Conservation (phyloP, 305 asterid species). For the Fraxinus albicans region DNA sequence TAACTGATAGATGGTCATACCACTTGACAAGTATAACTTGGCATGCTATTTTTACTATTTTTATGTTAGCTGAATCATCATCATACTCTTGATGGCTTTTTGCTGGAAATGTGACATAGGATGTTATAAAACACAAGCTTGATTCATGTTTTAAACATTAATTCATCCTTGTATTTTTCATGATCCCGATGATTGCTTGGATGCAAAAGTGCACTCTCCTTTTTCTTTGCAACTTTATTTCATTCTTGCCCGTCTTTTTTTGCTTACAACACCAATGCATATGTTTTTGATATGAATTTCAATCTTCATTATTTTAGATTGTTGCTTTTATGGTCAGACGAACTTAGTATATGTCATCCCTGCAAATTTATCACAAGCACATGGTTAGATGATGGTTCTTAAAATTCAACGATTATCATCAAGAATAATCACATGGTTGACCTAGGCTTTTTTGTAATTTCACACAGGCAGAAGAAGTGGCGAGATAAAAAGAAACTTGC, state of each 20-base stretch:
- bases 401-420: background rate
- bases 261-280: background rate
- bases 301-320: background rate
- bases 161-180: background rate
- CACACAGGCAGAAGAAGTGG: background rate
- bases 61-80: background rate
- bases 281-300: background rate
- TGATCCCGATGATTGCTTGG: background rate
- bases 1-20: background rate
- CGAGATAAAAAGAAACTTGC: background rate
- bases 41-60: background rate
- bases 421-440: background rate
- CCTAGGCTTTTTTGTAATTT: background rate
- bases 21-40: background rate
- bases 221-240: background rate
- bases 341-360: background rate
- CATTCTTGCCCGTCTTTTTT: background rate
- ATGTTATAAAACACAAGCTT: background rate
- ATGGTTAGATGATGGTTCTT: background rate
- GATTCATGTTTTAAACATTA: background rate
- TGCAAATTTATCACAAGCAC: background rate
- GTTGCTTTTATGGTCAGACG: background rate
- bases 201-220: background rate
- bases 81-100: background rate
- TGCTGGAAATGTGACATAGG: background rate